phyloP scores from a whole-genome alignment of 306 rosid genomes.

The Ziziphus jujuba region DNA sequence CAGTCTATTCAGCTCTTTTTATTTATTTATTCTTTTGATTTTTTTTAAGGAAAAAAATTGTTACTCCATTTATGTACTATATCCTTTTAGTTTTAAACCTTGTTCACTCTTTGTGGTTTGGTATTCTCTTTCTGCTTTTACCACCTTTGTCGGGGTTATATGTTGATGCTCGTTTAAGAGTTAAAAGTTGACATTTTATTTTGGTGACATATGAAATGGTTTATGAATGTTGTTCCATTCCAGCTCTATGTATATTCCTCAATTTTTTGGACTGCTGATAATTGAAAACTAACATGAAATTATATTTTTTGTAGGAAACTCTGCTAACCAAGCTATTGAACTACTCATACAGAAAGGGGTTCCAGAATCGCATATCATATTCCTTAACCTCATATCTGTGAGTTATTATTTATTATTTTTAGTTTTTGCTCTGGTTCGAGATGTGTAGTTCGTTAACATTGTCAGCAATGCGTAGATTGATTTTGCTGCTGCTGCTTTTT shows the following conservation, averaged over 20 bases:
- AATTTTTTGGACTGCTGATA: slow-evolving; percentile 3
- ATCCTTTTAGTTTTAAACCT: too few relatives aligned
- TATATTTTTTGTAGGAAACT: slow-evolving; percentile 64
- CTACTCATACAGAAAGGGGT: slow-evolving; percentile 91
- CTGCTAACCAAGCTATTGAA: slow-evolving; percentile 97
- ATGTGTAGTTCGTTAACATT: neutral
- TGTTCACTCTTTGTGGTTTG: too few relatives aligned
- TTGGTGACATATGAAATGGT: too few relatives aligned
- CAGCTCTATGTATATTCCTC: neutral
- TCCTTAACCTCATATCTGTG: slow-evolving; percentile 89
- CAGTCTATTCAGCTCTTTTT: too few relatives aligned
- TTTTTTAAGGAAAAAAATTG: too few relatives aligned
- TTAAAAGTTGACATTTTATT: too few relatives aligned
- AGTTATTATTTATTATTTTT: slow-evolving; percentile 38
- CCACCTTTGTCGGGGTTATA: neutral
- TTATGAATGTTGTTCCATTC: neutral
- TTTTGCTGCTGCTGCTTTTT: slow-evolving; percentile 1
- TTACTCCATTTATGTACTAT: too few relatives aligned
- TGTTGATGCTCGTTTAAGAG: neutral
- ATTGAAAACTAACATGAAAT: slow-evolving; percentile 22
- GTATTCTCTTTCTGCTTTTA: too few relatives aligned
- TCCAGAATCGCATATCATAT: slow-evolving; percentile 90
- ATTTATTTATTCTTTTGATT: too few relatives aligned
- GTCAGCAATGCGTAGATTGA: slow-evolving; percentile 2
- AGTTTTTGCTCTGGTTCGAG: slow-evolving; percentile 6